phyloP scores from a whole-genome alignment of 2,329 filamentous ascomycete genomes.

The Fusarium redolens region DNA sequence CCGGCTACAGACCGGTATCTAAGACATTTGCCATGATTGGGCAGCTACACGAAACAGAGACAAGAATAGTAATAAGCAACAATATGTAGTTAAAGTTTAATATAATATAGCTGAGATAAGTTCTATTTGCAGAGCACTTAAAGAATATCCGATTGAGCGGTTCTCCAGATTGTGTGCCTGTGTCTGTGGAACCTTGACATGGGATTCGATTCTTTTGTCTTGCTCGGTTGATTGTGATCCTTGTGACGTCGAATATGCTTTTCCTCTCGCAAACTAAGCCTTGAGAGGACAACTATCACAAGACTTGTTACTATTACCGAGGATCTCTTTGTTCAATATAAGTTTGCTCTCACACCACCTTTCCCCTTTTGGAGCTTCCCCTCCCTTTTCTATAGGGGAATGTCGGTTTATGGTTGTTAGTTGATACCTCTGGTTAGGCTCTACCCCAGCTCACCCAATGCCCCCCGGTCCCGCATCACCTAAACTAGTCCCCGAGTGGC shows the following conservation, averaged over 20 bases:
- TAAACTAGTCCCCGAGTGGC: conserved; percentile 13
- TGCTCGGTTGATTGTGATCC: conserved; percentile 9
- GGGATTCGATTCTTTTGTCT: conserved; percentile 3
- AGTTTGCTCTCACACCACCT: conserved; percentile 1
- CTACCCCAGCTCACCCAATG: not conserved
- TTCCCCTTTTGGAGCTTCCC: conserved; percentile 36
- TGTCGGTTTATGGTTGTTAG: not conserved
- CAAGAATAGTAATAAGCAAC: not conserved
- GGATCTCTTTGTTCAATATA: not conserved
- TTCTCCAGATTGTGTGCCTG: not conserved
- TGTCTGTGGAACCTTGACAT: conserved; percentile 3
- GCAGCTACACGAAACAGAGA: not conserved
- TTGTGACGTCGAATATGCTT: conserved; percentile 3
- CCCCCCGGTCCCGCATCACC: not conserved
- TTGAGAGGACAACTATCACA: conserved; percentile 25
- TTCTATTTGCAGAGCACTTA: not conserved
- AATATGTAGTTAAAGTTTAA: not conserved
- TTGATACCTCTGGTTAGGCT: not conserved
- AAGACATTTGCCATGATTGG: conserved; percentile 21
- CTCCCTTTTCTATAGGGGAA: conserved; percentile 10
- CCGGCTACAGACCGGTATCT: not conserved
- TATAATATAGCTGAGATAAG: not conserved
- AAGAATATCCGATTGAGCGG: not conserved
- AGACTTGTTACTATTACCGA: conserved; percentile 24
- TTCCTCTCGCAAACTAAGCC: conserved; percentile 27